These are phyloP conservation scores for Glebionis coronaria DNA, from an alignment of 129 eudicot species.

Conservation along the genomic window DNA sequence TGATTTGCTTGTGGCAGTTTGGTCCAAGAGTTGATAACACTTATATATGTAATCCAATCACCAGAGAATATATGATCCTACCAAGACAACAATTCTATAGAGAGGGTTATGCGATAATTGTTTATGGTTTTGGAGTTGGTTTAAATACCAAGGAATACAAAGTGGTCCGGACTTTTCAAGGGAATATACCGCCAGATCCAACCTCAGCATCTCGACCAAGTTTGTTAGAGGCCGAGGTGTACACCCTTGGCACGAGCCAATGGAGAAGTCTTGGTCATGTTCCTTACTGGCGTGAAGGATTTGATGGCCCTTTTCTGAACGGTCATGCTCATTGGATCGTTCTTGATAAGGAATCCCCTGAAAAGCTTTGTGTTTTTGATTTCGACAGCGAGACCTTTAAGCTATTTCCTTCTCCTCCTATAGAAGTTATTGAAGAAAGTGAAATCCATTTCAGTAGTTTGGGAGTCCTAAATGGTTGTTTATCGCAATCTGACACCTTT, in stretches of 20 bases:
- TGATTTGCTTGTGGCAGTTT: constrained; percentile 29
- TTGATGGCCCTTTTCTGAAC: not conserved
- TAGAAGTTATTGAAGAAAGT: no score
- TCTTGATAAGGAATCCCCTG: not conserved
- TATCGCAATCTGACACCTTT: no score
- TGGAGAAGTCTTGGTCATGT: constrained; percentile 11
- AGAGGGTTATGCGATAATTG: not conserved
- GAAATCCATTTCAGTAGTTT: no score
- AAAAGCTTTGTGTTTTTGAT: not conserved
- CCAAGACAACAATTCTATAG: constrained; percentile 2
- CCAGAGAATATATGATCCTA: constrained; percentile 31
- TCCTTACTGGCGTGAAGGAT: not conserved
- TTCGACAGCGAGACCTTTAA: constrained; percentile 28
- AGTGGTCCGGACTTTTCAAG: not conserved
- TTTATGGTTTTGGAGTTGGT: not conserved
- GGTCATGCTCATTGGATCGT: not conserved
- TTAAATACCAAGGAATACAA: not conserved
- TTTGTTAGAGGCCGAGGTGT: not conserved
- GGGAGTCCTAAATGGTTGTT: no score
- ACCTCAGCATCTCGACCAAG: no score
- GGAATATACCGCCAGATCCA: not conserved
- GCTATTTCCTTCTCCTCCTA: constrained; percentile 26
- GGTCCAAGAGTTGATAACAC: not conserved
- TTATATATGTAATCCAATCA: constrained; percentile 36
- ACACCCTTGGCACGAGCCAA: constrained; percentile 10